These are phyloP conservation scores for Neurospora tetrasperma DNA, from an alignment of 495 filamentous ascomycete genomes.

Conservation along the genomic window DNA sequence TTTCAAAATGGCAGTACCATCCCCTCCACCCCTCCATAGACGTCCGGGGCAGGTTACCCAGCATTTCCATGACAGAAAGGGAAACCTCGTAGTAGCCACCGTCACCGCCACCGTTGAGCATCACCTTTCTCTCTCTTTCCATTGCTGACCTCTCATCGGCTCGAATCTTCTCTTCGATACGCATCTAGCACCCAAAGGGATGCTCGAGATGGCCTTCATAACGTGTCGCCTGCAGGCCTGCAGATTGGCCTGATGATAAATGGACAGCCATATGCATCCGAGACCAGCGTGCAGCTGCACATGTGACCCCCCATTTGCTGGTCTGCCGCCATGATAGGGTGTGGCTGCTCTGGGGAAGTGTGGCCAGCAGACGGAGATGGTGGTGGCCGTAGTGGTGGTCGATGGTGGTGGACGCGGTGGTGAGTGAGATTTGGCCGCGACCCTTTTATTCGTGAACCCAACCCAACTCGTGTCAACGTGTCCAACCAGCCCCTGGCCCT, in stretches of 20 bases:
- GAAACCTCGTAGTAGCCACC: neutral
- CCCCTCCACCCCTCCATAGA: neutral
- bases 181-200: neutral
- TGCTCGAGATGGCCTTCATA: conserved; percentile 12
- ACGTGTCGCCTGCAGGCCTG: conserved; percentile 16
- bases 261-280: conserved; percentile 21
- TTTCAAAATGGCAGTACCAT: neutral
- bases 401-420: neutral
- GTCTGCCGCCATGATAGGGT: conserved; percentile 21
- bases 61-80: neutral
- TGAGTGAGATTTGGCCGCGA: neutral
- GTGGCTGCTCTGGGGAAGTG: conserved; percentile 17
- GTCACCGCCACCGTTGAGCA: neutral
- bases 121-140: neutral
- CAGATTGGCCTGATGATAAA: conserved; percentile 14
- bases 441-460: neutral
- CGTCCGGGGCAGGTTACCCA: neutral
- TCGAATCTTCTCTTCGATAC: neutral
- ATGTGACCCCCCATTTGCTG: conserved; percentile 23
- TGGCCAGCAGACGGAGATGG: neutral
- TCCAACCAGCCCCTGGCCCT: neutral
- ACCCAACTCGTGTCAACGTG: neutral
- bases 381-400: neutral
- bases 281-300: conserved; percentile 25
- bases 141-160: neutral